Evolutionary conservation across 2,329 filamentous ascomycete species (phyloP), one percentile per base, ranked within the genome.

Genomic region (Penicillium italicum): DNA sequence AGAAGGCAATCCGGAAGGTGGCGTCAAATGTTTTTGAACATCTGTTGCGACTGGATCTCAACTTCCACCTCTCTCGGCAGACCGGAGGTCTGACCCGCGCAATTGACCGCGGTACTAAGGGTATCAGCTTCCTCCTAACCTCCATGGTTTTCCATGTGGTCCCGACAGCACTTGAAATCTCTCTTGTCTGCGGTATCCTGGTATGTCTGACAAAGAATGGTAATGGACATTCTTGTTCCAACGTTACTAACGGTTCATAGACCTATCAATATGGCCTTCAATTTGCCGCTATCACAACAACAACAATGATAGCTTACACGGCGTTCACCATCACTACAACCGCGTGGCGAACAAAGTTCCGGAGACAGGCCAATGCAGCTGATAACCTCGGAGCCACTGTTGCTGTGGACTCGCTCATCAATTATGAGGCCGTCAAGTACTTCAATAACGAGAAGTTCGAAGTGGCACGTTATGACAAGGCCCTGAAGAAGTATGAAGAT

Each of bases 381-480:
- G 95, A 99, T 66, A 99, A 97, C 75, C 90, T 87, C 70, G 94
- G 91, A 0, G 95, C 93, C 1, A 97, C 93, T 0, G 91, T 97
- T 8, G 93, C 93, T 0, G 92, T 97, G 1, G 94, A 99, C 76
- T 96, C 92, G 0, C 79, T 99, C 48, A 96, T 99, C 79, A 99
- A 99, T 77, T 99, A 97, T 69, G 94, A 99, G 75, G 93, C 95
- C 14, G 94, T 99, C 70, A 99, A 99, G 76, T 96, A 97, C 77
- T 99, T 97, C 78, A 99, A 99, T 79, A 99, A 99, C 69, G 95
- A 99, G 70, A 90, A 89, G 62, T 97, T 91, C 63, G 94, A 99
- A 76, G 90, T 96, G 41, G 82, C 84, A 31, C 85, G 94, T 40
- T 99, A 99, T 72, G 92, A 97, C 74, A 85, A 87, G 65, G 91